phyloP scores from a whole-genome alignment of 73 alveolate genomes.

The Strombidium stylifer region DNA sequence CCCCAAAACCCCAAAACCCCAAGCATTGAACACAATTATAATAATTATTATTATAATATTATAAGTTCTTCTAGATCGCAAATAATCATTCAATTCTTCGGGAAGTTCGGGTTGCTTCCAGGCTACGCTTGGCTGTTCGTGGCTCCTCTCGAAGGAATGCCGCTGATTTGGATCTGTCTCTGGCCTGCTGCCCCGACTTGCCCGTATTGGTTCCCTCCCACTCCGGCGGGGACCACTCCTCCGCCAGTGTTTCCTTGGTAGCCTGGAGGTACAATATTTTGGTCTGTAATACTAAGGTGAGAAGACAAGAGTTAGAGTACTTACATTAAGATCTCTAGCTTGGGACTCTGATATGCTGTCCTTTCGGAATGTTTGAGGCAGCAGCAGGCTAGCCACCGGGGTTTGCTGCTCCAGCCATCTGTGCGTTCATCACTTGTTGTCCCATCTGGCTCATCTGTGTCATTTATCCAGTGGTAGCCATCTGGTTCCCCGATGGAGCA shows the following conservation, averaged over 20 bases:
- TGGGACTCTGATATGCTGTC: background rate
- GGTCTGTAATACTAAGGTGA: background rate
- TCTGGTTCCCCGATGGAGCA: background rate
- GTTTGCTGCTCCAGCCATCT: no score
- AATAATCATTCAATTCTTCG: background rate
- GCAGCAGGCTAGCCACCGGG: background rate
- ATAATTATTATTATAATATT: no score
- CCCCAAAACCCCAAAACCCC: constrained; percentile 2
- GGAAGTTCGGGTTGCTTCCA: no score
- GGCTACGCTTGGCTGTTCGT: background rate
- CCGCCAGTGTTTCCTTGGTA: no score
- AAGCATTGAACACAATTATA: no score
- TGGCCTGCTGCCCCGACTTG: background rate
- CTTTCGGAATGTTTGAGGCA: no score
- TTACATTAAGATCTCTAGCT: background rate
- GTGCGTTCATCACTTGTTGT: no score
- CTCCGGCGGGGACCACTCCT: no score
- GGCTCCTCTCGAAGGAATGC: background rate
- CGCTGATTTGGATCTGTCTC: background rate
- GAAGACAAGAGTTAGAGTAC: background rate
- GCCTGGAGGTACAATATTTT: no score
- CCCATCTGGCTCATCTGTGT: no score
- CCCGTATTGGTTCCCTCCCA: background rate
- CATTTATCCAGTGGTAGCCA: no score
- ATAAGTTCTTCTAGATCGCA: background rate